These are phyloP conservation scores for Pholiota microspora DNA, from an alignment of 768 basidiomycete species.

Conservation along the genomic window DNA sequence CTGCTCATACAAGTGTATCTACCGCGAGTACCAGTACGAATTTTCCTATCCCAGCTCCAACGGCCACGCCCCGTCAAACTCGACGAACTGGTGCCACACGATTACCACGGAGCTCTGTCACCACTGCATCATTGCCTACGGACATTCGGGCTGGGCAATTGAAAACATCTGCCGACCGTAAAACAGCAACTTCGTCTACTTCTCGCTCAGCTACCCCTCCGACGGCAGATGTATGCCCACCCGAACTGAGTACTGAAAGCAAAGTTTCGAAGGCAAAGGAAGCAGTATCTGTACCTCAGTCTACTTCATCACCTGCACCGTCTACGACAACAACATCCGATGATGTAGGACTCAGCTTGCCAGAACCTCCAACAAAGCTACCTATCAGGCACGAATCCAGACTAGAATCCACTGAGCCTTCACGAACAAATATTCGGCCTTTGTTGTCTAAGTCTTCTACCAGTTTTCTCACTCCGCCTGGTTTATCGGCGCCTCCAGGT, in stretches of 20 bases:
- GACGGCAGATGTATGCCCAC: constrained; percentile 50
- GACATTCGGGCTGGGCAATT: constrained; percentile 33
- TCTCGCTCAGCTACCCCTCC: constrained; percentile 64
- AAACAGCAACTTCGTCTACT: constrained; percentile 38
- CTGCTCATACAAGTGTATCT: constrained; percentile 18
- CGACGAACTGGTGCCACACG: constrained; percentile 46
- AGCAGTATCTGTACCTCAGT: constrained; percentile 24
- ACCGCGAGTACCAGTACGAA: constrained; percentile 7
- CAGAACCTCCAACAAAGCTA: constrained; percentile 38
- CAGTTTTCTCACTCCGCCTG: constrained; percentile 42
- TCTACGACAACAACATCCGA: constrained; percentile 54
- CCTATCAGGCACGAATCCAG: constrained; percentile 38
- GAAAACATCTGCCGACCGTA: constrained; percentile 44
- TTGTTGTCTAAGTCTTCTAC: constrained; percentile 36
- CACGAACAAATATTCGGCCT: constrained; percentile 32
- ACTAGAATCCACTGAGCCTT: constrained; percentile 32
- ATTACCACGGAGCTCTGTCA: constrained; percentile 39
- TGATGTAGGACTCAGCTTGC: constrained; percentile 37
- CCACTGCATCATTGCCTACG: constrained; percentile 16
- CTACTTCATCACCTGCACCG: constrained; percentile 42
- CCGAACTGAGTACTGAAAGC: constrained; percentile 42
- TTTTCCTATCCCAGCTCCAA: neutral
- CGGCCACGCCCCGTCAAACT: constrained; percentile 33
- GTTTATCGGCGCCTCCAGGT: constrained; percentile 56
- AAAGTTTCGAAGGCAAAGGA: constrained; percentile 40